Evolutionary conservation across 305 asterid species (phyloP).

Genomic region (Striga hermonthica): DNA sequence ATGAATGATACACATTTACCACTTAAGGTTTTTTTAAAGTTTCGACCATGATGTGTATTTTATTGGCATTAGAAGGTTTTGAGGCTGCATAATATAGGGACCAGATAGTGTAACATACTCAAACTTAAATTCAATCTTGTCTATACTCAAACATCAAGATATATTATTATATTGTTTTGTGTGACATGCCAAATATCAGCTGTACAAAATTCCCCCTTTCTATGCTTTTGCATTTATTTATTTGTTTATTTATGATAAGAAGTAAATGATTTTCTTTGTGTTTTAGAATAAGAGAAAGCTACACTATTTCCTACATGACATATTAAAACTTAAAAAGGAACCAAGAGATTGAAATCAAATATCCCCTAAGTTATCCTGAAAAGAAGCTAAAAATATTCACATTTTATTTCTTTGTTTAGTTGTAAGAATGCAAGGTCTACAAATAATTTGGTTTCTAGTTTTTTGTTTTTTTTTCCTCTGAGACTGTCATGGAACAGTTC

Average conservation of each 20-base stretch:
- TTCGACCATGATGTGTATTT: neutral
- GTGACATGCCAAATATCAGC: neutral
- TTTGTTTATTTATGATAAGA: no score
- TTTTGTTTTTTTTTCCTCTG: no score
- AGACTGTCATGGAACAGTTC: neutral
- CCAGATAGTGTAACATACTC: neutral
- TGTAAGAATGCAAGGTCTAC: no score
- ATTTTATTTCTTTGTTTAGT: no score
- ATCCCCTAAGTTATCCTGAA: no score
- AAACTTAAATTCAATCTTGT: neutral
- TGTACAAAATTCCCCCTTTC: neutral
- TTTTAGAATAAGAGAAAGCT: no score
- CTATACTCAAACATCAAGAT: neutral
- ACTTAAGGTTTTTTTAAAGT: neutral
- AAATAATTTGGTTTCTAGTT: no score
- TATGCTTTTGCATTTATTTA: neutral
- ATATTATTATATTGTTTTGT: neutral
- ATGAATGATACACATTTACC: constrained; percentile 1
- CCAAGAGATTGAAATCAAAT: no score
- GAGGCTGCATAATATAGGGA: constrained; percentile 1
- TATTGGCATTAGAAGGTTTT: neutral
- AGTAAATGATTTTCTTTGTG: no score
- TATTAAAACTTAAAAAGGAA: no score
- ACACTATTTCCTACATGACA: no score
- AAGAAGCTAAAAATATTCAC: no score